Conservation (phyloP, 2,329 filamentous ascomycete genomes). For the Laburnicola sp. region DNA sequence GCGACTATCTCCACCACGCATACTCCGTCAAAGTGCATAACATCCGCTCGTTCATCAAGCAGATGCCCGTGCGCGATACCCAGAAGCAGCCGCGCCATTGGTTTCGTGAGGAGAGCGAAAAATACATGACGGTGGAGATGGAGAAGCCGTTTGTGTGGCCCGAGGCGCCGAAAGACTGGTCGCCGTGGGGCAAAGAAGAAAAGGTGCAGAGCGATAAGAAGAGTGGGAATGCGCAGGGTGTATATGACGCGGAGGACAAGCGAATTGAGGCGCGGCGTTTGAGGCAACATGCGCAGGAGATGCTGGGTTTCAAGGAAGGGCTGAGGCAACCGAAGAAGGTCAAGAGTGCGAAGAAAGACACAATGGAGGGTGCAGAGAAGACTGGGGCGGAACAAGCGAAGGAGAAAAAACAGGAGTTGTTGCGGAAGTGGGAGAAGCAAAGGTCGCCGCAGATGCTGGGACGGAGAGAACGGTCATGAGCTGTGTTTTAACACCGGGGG, state of each 20-base stretch:
- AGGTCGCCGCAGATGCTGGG: conserved; percentile 23
- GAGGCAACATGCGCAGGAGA: conserved; percentile 30
- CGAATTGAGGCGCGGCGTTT: conserved; percentile 23
- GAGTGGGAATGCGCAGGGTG: conserved; percentile 12
- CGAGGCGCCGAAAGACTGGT: conserved; percentile 63
- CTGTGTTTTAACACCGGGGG: no score
- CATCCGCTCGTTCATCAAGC: conserved; percentile 79
- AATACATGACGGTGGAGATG: conserved; percentile 95
- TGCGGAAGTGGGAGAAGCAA: conserved; percentile 38
- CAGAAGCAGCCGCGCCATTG: conserved; percentile 56
- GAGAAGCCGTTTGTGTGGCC: conserved; percentile 88
- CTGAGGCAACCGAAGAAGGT: conserved; percentile 6
- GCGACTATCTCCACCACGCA: conserved; percentile 87
- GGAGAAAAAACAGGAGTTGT: conserved; percentile 37
- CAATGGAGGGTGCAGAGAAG: conserved; percentile 12
- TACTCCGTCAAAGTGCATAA: conserved; percentile 72
- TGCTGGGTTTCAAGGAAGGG: conserved; percentile 25
- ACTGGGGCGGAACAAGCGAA: conserved; percentile 16
- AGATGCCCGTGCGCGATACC: conserved; percentile 63
- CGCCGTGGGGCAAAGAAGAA: conserved; percentile 48
- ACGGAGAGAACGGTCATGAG: no score
- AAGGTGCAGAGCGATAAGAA: conserved; percentile 42
- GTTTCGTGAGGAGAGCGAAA: conserved; percentile 72
- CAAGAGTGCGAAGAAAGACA: conserved; percentile 12
- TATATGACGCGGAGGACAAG: conserved; percentile 11